These are phyloP conservation scores for Corniculantispora saksenae DNA, from an alignment of 2,329 filamentous ascomycete genomes.

Conservation along the genomic window DNA sequence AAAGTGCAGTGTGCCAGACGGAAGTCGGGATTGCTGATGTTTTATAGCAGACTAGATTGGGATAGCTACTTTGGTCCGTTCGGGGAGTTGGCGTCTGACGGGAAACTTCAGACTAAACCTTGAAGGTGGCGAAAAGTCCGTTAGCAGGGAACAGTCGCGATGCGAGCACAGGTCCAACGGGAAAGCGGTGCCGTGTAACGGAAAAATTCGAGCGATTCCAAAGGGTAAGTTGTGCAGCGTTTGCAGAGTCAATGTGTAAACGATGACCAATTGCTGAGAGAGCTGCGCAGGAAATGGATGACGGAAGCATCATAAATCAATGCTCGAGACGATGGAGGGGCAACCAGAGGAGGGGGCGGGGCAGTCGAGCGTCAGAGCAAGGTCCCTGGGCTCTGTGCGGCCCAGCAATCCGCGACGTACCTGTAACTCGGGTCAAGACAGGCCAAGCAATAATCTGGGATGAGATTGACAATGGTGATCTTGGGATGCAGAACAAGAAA, in stretches of 20 bases:
- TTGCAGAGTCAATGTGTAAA: background rate
- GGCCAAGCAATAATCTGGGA: background rate
- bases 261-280: conserved; percentile 16
- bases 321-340: conserved; percentile 17
- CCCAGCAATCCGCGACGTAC: conserved; percentile 2
- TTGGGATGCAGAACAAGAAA: background rate
- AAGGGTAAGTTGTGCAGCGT: background rate
- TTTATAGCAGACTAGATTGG: background rate
- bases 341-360: conserved; percentile 18
- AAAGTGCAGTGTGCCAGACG: background rate
- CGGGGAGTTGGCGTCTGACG: conserved; percentile 1
- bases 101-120: background rate
- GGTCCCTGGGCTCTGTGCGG: background rate
- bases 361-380: background rate
- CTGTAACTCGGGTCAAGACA: background rate
- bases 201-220: background rate
- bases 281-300: conserved; percentile 1
- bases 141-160: background rate
- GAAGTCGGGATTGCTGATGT: background rate
- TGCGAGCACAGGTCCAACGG: background rate
- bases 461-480: background rate
- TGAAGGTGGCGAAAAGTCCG: background rate
- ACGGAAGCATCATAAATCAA: conserved; percentile 17
- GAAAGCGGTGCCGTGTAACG: background rate
- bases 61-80: conserved; percentile 1